Conservation (phyloP, 495 filamentous ascomycete species). For the Chaetomidium leptoderma region DNA sequence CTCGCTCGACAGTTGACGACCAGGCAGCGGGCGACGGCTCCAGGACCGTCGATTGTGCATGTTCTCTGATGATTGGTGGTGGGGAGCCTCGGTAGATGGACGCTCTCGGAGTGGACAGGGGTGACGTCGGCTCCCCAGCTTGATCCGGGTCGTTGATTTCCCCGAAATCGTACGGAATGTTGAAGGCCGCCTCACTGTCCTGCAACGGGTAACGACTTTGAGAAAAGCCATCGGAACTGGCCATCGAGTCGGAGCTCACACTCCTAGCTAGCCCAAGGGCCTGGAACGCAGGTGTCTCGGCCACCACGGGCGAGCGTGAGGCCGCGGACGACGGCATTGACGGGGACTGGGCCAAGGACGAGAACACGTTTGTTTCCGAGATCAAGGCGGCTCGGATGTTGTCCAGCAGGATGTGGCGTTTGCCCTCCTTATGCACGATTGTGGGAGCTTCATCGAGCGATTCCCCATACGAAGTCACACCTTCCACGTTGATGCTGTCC, state of each 20-base stretch:
- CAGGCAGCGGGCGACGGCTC: conserved; percentile 28
- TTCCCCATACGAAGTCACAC: conserved; percentile 47
- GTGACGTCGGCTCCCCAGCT: conserved; percentile 26
- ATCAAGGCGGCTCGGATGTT: conserved; percentile 63
- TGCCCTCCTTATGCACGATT: conserved; percentile 52
- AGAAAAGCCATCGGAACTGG: conserved; percentile 25
- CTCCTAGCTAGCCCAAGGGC: conserved; percentile 18
- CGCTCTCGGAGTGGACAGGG: conserved; percentile 46
- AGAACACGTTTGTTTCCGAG: conserved; percentile 69
- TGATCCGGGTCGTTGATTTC: conserved; percentile 25
- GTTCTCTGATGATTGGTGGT: conserved; percentile 12
- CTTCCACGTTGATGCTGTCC: conserved; percentile 61
- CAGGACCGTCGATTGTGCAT: conserved; percentile 36
- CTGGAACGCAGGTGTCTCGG: conserved; percentile 23
- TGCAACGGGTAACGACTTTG: conserved; percentile 33
- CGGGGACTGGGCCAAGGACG: conserved; percentile 57
- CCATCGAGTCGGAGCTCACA: conserved; percentile 17
- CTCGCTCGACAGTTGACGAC: conserved; percentile 28
- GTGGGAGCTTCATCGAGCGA: conserved; percentile 30
- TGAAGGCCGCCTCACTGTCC: conserved; percentile 48
- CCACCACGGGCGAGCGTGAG: conserved; percentile 39
- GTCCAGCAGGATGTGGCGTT: conserved; percentile 58
- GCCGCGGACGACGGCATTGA: conserved; percentile 59
- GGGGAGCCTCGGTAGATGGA: conserved; percentile 32
- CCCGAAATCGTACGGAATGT: conserved; percentile 46